These are phyloP conservation scores for Picochlorum sp. DNA, from an alignment of 139 green algal genomes.

Conservation along the genomic window DNA sequence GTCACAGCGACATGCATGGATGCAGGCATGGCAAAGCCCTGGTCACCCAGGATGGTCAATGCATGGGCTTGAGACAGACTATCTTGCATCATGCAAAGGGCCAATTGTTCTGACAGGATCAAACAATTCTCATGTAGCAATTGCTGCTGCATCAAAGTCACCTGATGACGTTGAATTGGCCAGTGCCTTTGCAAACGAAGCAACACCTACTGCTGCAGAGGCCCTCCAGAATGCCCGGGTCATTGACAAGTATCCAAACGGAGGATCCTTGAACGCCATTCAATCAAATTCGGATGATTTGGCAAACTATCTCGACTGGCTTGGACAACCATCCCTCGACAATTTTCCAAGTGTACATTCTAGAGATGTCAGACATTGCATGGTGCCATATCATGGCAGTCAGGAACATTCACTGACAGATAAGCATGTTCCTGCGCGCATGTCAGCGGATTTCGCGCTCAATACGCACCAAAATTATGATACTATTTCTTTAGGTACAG, in stretches of 20 bases:
- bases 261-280: background rate
- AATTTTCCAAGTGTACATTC: too few relatives aligned
- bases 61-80: slow-evolving; percentile 65
- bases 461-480: too few relatives aligned
- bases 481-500: too few relatives aligned
- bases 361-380: too few relatives aligned
- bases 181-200: background rate
- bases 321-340: too few relatives aligned
- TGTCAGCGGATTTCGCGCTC: too few relatives aligned
- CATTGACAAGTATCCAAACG: background rate
- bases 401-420: too few relatives aligned
- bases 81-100: slow-evolving; percentile 48
- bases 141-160: background rate
- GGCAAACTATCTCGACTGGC: too few relatives aligned
- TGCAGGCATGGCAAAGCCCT: slow-evolving; percentile 61
- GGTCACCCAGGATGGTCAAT: slow-evolving; percentile 78
- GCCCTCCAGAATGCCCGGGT: background rate
- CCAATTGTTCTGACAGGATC: slow-evolving; percentile 19
- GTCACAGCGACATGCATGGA: slow-evolving; percentile 55
- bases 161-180: background rate
- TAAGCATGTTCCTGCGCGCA: too few relatives aligned
- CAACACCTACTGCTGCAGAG: background rate
- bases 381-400: too few relatives aligned
- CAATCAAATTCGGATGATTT: too few relatives aligned
- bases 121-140: background rate